Conservation (phyloP, 345 rosid genomes). For the Eucalyptus urophylla region DNA sequence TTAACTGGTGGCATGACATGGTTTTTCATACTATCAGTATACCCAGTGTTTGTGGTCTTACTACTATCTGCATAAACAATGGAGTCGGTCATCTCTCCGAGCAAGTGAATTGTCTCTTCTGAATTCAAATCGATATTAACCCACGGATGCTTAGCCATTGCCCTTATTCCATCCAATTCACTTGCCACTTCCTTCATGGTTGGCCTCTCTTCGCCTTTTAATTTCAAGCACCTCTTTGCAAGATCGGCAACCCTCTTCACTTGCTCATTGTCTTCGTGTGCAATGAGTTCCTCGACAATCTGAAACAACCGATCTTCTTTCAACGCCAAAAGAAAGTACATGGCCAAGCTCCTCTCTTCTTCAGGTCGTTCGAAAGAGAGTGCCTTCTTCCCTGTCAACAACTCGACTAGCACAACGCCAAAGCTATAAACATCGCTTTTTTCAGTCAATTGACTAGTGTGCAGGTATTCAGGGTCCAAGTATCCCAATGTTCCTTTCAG, state of each 20-base stretch:
- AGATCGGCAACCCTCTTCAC: not conserved
- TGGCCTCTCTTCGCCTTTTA: conserved; percentile 12
- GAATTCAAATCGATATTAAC: not conserved
- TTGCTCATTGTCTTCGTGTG: not conserved
- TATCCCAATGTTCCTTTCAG: no score
- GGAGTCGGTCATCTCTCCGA: no score
- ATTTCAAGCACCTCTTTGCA: not conserved
- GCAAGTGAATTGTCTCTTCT: no score
- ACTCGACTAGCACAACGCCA: conserved; percentile 26
- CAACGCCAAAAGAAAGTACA: not conserved
- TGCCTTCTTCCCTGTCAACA: conserved; percentile 14
- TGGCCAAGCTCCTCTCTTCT: conserved; percentile 1
- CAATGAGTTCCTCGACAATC: not conserved
- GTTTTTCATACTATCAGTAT: no score
- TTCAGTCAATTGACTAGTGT: conserved; percentile 4
- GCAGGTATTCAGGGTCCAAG: no score
- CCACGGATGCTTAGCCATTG: conserved; percentile 1
- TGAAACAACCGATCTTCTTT: not conserved
- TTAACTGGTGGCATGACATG: no score
- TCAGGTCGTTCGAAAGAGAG: not conserved
- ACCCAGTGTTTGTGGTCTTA: no score
- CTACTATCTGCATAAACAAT: no score
- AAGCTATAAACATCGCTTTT: conserved; percentile 46
- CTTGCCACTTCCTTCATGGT: conserved; percentile 9
- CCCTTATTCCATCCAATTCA: conserved; percentile 3